Evolutionary conservation across 768 basidiomycete species (phyloP).

Genomic region (Glaciozyma antarctica): DNA sequence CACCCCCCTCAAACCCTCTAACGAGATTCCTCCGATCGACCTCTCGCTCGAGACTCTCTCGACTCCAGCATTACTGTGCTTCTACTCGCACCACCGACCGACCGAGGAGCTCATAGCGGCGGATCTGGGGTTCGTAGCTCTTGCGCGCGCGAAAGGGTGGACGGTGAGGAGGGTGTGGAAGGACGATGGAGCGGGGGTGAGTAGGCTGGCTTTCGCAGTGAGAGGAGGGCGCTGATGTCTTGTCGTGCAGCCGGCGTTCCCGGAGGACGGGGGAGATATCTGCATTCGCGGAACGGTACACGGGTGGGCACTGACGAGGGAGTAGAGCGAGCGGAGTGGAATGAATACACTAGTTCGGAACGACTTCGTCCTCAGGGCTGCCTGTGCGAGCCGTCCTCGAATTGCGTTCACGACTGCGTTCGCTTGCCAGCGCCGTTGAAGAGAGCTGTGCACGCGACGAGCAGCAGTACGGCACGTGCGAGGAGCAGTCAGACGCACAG

Average conservation of each 20-base stretch:
- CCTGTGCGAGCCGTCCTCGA: too few relatives aligned
- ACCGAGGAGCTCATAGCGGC: conserved; percentile 22
- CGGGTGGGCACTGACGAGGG: conserved; percentile 28
- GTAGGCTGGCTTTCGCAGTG: not conserved
- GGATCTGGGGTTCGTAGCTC: conserved; percentile 14
- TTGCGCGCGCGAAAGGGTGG: conserved; percentile 31
- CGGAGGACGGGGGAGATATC: conserved; percentile 33
- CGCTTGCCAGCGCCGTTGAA: too few relatives aligned
- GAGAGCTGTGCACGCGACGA: too few relatives aligned
- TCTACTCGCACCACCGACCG: conserved; percentile 34
- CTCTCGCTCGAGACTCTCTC: not conserved
- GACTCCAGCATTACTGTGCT: conserved; percentile 26
- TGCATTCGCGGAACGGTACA: conserved; percentile 33
- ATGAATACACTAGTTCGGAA: not conserved
- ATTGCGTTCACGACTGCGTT: too few relatives aligned
- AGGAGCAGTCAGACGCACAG: too few relatives aligned
- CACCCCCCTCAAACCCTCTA: not conserved
- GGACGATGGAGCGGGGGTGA: conserved; percentile 32
- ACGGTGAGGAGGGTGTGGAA: conserved; percentile 26
- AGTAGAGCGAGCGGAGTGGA: not conserved
- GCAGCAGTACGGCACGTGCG: too few relatives aligned
- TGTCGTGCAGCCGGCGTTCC: conserved; percentile 33
- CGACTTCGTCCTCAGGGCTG: not conserved
- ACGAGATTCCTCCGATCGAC: conserved; percentile 1
- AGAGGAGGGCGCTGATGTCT: not conserved